Percentiles rank a stretch among this genome's conserved stretches.
phyloP scores from a whole-genome alignment of 148 eudicot species.

The Silene conica region DNA sequence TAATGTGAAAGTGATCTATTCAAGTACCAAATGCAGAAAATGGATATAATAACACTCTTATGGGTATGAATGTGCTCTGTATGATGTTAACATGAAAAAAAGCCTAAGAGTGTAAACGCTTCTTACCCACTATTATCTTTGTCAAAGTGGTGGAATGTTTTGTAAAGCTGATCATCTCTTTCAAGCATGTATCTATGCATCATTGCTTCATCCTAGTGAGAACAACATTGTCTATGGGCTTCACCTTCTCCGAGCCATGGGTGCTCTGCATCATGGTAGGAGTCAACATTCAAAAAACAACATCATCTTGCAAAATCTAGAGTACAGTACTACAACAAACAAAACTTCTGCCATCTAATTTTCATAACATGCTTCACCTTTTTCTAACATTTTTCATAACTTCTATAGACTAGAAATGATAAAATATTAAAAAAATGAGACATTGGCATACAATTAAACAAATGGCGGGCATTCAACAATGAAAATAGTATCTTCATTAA shows the following conservation, averaged over 20 bases:
- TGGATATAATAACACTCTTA: neutral
- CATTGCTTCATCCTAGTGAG: slow-evolving; percentile 89
- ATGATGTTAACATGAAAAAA: neutral
- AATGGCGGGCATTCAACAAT: too few relatives aligned
- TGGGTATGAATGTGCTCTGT: too few relatives aligned
- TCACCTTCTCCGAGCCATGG: slow-evolving; percentile 92
- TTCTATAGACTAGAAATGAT: too few relatives aligned
- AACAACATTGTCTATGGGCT: slow-evolving; percentile 86
- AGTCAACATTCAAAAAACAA: slow-evolving; percentile 6
- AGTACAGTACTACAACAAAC: too few relatives aligned
- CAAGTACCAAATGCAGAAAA: neutral
- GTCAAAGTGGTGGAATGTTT: slow-evolving; percentile 74
- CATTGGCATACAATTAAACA: too few relatives aligned
- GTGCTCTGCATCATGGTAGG: slow-evolving; percentile 46
- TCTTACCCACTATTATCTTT: slow-evolving; percentile 74
- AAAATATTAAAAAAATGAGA: too few relatives aligned
- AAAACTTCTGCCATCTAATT: too few relatives aligned
- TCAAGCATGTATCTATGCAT: slow-evolving; percentile 88
- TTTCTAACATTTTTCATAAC: too few relatives aligned
- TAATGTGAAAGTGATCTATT: too few relatives aligned
- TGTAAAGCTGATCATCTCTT: slow-evolving; percentile 73
- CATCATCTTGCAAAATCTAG: neutral
- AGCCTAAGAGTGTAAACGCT: too few relatives aligned
- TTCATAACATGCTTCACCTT: too few relatives aligned
- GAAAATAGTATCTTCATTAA: too few relatives aligned